Base-by-base conservation (phyloP, 192 early-diverging fungal species). In the Podila horticola region DNA sequence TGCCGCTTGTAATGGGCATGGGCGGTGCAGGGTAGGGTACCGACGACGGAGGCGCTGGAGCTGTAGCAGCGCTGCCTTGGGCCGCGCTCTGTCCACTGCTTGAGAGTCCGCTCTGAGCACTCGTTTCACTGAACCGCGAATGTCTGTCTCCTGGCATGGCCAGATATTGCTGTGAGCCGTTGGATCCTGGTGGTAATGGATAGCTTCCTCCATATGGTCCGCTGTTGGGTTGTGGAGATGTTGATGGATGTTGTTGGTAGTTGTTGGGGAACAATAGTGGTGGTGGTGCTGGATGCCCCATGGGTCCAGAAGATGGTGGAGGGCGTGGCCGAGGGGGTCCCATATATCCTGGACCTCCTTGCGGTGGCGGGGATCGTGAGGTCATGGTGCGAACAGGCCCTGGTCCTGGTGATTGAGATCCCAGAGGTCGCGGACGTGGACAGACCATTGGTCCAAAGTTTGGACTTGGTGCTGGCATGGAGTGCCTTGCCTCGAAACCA, bases 391-490 rank as follows among this genome's bases (percentile, higher is more conserved):
- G 58, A 57, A 69, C 17, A 17, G 58, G 36, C 19, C 58, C 67
- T 15, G 26, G 13, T 19, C 31, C 24, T 64, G 62, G 70, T 31
- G 48, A 20, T 15, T 10, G 10, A 9, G 50, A 41, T 22, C 71
- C 62, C 74, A 68, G 61, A n/a, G 75, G 69, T 38, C 69, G 49
- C 31, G 72, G 72, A 29, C 72, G 17, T 17, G 67, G 67, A 13
- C 67, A 64, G 10, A 30, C 28, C 10, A 58, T 33, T 8, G 63
- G 57, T 28, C 66, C 59, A 48, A 48, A 68, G 13, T 57, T 68
- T 17, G 68, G 64, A 52, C 63, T 58, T 5, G 52, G 17, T 20
- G 20, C 48, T n/a, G 66, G 62, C 2, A 79, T 48, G 30, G 75
- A 79, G 12, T 67, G 68, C 2, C 75, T 64, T 19, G 63, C 49